Evolutionary conservation across 2,329 filamentous ascomycete genomes (phyloP).

Genomic region (Pseudogymnoascus sp.): DNA sequence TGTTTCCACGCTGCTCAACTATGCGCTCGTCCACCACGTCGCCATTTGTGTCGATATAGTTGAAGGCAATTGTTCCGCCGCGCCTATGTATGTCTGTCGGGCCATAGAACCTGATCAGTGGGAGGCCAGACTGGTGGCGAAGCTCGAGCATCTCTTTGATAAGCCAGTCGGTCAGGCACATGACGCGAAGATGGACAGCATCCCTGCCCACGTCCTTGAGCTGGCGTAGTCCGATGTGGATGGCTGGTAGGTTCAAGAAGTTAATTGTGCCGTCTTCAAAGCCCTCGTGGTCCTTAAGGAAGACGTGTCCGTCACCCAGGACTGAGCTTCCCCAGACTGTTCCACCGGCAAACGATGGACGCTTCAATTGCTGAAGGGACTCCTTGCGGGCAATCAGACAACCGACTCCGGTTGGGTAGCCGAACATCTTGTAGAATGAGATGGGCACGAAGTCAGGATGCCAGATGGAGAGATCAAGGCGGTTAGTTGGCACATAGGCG

Average conservation of each 20-base stretch:
- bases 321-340: constrained; percentile 32
- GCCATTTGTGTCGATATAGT: constrained; percentile 31
- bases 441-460: constrained; percentile 34
- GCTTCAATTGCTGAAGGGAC: constrained; percentile 26
- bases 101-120: constrained; percentile 32
- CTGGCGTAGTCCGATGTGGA: constrained; percentile 33
- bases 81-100: constrained; percentile 26
- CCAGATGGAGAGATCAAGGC: constrained; percentile 29
- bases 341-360: constrained; percentile 37
- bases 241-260: constrained; percentile 35
- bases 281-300: constrained; percentile 25
- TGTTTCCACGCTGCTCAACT: constrained; percentile 29
- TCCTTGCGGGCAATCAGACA: constrained; percentile 32
- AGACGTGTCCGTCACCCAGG: constrained; percentile 27
- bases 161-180: constrained; percentile 33
- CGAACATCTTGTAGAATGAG: constrained; percentile 39
- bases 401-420: constrained; percentile 36
- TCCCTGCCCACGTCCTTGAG: constrained; percentile 25
- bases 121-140: constrained; percentile 28
- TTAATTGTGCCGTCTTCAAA: constrained; percentile 38
- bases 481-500: constrained; percentile 33
- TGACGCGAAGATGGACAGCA: constrained; percentile 28
- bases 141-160: constrained; percentile 28
- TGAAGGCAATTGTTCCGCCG: constrained; percentile 35
- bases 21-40: constrained; percentile 32